phyloP scores from a whole-genome alignment of 2,329 filamentous ascomycete genomes.

The Penicillium hesseltinei region DNA sequence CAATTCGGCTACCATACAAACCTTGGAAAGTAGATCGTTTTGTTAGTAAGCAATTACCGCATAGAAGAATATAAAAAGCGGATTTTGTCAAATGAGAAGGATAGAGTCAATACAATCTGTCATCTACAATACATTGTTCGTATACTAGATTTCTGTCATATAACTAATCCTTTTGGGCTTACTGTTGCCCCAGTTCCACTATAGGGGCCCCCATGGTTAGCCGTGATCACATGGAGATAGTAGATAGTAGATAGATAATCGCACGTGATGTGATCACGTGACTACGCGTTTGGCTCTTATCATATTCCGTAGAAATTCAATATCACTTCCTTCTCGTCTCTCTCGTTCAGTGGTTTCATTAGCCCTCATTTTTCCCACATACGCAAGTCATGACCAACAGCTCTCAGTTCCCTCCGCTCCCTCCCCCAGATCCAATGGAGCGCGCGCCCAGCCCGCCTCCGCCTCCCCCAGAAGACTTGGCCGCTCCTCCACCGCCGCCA shows the following conservation, averaged over 20 bases:
- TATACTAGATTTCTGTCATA: too few relatives aligned
- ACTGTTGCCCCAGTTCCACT: neutral
- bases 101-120: too few relatives aligned
- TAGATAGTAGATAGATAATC: neutral
- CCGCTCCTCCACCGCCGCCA: conserved; percentile 44
- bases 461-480: conserved; percentile 37
- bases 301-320: conserved; percentile 32
- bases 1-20: too few relatives aligned
- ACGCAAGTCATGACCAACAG: conserved; percentile 29
- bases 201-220: neutral
- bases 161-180: too few relatives aligned
- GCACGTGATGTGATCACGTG: conserved; percentile 18
- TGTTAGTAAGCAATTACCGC: too few relatives aligned
- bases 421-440: conserved; percentile 38
- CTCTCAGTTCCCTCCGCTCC: conserved; percentile 28
- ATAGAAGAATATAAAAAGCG: too few relatives aligned
- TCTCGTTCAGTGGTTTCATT: neutral
- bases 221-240: neutral
- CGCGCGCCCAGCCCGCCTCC: conserved; percentile 43
- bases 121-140: too few relatives aligned
- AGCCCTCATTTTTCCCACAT: neutral
- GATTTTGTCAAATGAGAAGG: too few relatives aligned
- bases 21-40: too few relatives aligned
- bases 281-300: conserved; percentile 17
- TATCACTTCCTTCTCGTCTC: conserved; percentile 17